Evolutionary conservation across 2,329 filamentous ascomycete species (phyloP).

Genomic region (Ophiobolus disseminans): DNA sequence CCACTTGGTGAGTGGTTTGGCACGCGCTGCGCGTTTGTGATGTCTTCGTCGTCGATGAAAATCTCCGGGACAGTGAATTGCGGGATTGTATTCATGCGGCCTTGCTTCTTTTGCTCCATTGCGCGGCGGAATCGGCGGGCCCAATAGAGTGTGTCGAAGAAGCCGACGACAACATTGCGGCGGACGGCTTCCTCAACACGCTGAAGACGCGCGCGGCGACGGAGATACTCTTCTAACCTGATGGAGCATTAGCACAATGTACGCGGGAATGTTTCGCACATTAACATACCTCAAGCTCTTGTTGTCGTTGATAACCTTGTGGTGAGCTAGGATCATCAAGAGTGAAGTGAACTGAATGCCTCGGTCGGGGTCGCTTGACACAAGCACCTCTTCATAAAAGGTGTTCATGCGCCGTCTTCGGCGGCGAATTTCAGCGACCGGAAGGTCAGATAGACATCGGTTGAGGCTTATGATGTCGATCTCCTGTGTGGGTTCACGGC

Average conservation of each 20-base stretch:
- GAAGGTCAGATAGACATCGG: constrained; percentile 73
- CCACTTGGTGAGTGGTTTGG: constrained; percentile 39
- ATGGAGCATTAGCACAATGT: constrained; percentile 22
- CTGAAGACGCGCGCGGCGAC: constrained; percentile 86
- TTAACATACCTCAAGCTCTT: constrained; percentile 83
- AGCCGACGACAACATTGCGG: constrained; percentile 86
- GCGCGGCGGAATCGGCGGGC: constrained; percentile 79
- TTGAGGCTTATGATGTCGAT: constrained; percentile 81
- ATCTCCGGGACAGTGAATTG: constrained; percentile 89
- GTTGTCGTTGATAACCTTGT: constrained; percentile 98
- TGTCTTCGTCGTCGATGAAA: constrained; percentile 80
- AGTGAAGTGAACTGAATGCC: constrained; percentile 93
- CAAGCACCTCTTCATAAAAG: constrained; percentile 97
- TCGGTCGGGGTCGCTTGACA: constrained; percentile 85
- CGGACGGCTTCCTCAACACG: constrained; percentile 94
- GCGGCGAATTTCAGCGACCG: constrained; percentile 75
- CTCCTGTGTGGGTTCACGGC: constrained; percentile 45
- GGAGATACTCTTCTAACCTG: constrained; percentile 91
- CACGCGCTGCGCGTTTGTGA: constrained; percentile 50
- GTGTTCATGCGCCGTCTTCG: constrained; percentile 82
- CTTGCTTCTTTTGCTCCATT: constrained; percentile 71
- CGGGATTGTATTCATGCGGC: constrained; percentile 79
- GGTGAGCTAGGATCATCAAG: constrained; percentile 94
- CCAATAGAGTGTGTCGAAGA: constrained; percentile 95
- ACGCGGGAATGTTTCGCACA: too few relatives aligned